phyloP scores from a whole-genome alignment of 352 stramenopile species.

The Ophiocytium majus region DNA sequence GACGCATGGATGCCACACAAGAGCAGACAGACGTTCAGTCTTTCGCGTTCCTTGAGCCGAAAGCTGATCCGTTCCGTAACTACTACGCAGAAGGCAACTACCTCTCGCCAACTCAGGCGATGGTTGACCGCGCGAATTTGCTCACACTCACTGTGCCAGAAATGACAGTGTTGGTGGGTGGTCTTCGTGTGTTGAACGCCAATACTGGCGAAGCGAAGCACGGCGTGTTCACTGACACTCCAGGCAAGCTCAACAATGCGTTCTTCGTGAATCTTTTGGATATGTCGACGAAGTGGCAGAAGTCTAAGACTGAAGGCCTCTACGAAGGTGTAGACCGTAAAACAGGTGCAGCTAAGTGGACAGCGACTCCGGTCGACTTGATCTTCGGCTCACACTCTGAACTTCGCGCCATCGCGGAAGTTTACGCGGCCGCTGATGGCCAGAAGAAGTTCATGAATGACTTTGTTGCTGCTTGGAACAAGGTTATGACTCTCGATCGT shows the following conservation, averaged over 20 bases:
- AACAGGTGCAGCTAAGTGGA: slow-evolving; percentile 56
- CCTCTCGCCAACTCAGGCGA: slow-evolving; percentile 51
- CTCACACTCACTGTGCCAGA: slow-evolving; percentile 62
- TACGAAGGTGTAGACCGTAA: slow-evolving; percentile 58
- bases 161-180: slow-evolving; percentile 65
- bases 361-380: slow-evolving; percentile 62
- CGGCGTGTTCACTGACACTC: slow-evolving; percentile 60
- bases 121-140: slow-evolving; percentile 63
- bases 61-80: slow-evolving; percentile 64
- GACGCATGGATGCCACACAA: slow-evolving; percentile 61
- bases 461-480: slow-evolving; percentile 63
- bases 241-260: slow-evolving; percentile 61
- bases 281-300: slow-evolving; percentile 58
- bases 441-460: slow-evolving; percentile 61
- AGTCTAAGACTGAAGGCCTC: slow-evolving; percentile 47
- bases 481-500: slow-evolving; percentile 66
- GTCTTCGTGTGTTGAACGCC: slow-evolving; percentile 62
- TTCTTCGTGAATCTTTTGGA: slow-evolving; percentile 67
- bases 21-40: slow-evolving; percentile 62
- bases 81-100: slow-evolving; percentile 55
- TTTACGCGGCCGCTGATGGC: slow-evolving; percentile 61
- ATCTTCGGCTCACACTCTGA: slow-evolving; percentile 64
- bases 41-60: slow-evolving; percentile 60
- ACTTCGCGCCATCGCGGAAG: slow-evolving; percentile 62
- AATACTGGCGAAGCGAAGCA: slow-evolving; percentile 54